Base-by-base conservation (phyloP, 257 asterid species). In the Solanum bulbocastanum region DNA sequence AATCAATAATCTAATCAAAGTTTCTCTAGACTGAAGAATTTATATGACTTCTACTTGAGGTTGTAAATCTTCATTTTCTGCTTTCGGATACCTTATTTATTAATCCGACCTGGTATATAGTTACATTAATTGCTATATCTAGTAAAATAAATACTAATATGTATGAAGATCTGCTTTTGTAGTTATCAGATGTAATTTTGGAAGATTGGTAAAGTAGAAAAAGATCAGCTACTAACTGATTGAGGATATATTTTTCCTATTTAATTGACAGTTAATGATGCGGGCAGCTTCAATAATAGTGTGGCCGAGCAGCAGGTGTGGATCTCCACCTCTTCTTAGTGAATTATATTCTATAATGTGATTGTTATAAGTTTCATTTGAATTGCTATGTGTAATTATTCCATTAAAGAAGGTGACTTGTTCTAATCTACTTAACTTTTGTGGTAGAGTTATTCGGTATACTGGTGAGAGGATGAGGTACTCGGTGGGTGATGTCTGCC, bases 211-310 rank as follows among this genome's bases (percentile, higher is more conserved):
- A 42, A 25, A 79, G 39, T 14, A 42, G 84, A 42, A 79, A 78
- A 27, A 27, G 39, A 79, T 8, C 3, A 78, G 84, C 36, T 79
- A 42, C 62, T 27, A 42, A 79, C 39, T 42, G 84, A 42, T 78
- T 25, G 36, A 8, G 60, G 15, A 79, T 79, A 14, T 84, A 56
- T 86, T 39, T 58, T 84, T 89, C 89, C 86, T 84, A 73, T 89
- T 89, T 85, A 36, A 89, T 88, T 94, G 90, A 86, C 98, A 97
- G 99, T 92, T 76, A 96, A 96, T 87, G 99, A 96, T 91, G 96
- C 95, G 62, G 99, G 99, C 86, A 88, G 99, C 94, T 97, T 97
- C 94, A 97, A 95, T 94, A 96, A 97, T 93, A 97, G 98, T 83
- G 99, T 97, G 86, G 90, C 98, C 6, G 99, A 91, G 92, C 97